Evolutionary conservation across 116 monocot species (phyloP), one percentile per base, ranked within the genome.

Genomic region (Posidonia oceanica): DNA sequence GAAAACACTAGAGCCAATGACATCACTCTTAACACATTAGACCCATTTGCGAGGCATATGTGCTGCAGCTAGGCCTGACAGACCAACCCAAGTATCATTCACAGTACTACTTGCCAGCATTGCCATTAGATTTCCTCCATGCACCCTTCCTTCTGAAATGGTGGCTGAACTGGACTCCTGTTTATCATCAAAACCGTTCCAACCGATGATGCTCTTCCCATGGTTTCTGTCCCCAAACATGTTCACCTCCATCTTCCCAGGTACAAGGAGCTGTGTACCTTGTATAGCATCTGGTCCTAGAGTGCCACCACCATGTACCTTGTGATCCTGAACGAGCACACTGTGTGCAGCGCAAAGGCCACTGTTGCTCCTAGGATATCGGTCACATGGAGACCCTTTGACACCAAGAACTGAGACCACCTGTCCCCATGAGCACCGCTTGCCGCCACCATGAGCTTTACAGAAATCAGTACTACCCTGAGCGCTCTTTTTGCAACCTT

Each of bases 401-500:
- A 54, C 7, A 40, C 78, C 80, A 64, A 77, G 55, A 44, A 36
- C 68, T 6, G 77, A 79, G 3, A 74, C 88, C 4, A 53, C 23
- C 14, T 82, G 79, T 39, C 86, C 81, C 93, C 93, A 93, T 0
- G 69, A 70, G 63, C 93, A 93, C 22, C 83, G 74, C 80, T 82
- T 87, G n/a, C 88, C 81, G 67, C 89, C 89, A 14, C 91, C 83
- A 71, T 91, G 89, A 14, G 89, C 87, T 80, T 97, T 92, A 78
- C 92, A 89, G 65, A 84, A 91, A 69, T 89, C 83, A 48, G 87
- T 89, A 74, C 93, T 74, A 14, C 93, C 88, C 66, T 93, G 88
- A 2, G 93, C 93, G 44, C 86, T 88, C 77, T 93, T 88, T 16
- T 60, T 78, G 60, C 93, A 93, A 5, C 86, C 88, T 21, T 88